Percentiles rank a stretch among this genome's conserved stretches.
These are phyloP conservation scores for Forsythia viridissima DNA, from an alignment of 257 asterid species.

Conservation along the genomic window DNA sequence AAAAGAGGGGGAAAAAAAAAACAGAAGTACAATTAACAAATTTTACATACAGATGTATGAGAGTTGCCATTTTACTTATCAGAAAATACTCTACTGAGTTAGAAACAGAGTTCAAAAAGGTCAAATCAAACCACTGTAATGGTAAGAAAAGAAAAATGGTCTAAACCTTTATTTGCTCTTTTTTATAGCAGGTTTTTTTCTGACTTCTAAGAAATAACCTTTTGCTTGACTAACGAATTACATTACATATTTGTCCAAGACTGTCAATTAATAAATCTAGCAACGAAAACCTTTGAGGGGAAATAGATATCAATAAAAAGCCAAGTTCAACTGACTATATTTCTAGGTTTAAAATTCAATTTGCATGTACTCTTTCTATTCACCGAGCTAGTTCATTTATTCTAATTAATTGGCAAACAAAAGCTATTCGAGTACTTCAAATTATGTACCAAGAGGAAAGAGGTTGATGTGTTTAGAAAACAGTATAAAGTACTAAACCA, in stretches of 20 bases:
- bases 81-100: neutral
- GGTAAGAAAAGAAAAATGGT: neutral
- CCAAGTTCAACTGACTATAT: neutral
- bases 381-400: neutral
- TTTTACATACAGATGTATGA: neutral
- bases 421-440: neutral
- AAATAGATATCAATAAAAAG: neutral
- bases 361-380: neutral
- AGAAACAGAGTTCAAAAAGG: too few species aligned
- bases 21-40: neutral
- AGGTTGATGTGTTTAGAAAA: neutral
- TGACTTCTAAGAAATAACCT: neutral
- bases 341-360: neutral
- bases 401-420: neutral
- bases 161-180: neutral
- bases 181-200: too few species aligned
- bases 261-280: neutral
- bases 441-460: neutral
- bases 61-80: neutral
- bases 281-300: neutral
- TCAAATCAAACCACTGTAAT: neutral
- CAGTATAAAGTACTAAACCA: neutral
- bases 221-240: too few species aligned
- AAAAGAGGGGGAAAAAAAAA: too few species aligned
- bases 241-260: neutral